Percentiles rank a stretch among this genome's conserved stretches.
phyloP scores from a whole-genome alignment of 1,284 basidiomycete genomes.

The Pterula multifida region DNA sequence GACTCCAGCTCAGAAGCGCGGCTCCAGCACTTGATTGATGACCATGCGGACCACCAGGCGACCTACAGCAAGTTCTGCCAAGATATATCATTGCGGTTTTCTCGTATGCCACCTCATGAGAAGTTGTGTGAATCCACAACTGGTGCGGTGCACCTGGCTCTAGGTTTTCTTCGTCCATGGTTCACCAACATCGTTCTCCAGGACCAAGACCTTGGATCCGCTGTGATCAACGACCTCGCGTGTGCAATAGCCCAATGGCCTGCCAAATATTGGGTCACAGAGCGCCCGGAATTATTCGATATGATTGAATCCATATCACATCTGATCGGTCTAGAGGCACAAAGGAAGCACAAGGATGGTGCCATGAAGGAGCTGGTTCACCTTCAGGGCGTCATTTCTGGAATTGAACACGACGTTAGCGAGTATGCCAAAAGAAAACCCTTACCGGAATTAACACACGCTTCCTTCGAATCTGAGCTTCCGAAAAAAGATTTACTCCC shows the following conservation, averaged over 20 bases:
- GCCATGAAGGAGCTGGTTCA: background rate
- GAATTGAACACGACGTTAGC: background rate
- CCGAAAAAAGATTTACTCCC: background rate
- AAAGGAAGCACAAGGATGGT: background rate
- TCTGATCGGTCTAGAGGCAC: conserved; percentile 10
- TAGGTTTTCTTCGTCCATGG: conserved; percentile 56
- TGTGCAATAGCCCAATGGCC: conserved; percentile 58
- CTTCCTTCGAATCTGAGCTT: background rate
- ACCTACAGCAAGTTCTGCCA: conserved; percentile 61
- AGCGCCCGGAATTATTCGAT: conserved; percentile 39
- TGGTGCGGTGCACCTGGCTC: conserved; percentile 51
- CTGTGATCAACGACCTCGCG: conserved; percentile 39
- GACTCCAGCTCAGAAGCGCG: conserved; percentile 24
- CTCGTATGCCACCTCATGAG: conserved; percentile 36
- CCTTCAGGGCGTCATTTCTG: conserved; percentile 1
- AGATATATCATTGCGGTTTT: conserved; percentile 50
- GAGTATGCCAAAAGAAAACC: background rate
- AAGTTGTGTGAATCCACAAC: conserved; percentile 52
- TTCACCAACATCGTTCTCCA: conserved; percentile 39
- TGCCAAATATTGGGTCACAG: conserved; percentile 47
- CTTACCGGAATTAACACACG: background rate
- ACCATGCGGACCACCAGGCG: conserved; percentile 42
- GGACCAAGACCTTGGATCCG: conserved; percentile 29
- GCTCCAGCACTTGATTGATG: conserved; percentile 37
- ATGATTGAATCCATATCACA: conserved; percentile 14